phyloP scores from a whole-genome alignment of 2,329 filamentous ascomycete species.

The Aspergillus texensis region DNA sequence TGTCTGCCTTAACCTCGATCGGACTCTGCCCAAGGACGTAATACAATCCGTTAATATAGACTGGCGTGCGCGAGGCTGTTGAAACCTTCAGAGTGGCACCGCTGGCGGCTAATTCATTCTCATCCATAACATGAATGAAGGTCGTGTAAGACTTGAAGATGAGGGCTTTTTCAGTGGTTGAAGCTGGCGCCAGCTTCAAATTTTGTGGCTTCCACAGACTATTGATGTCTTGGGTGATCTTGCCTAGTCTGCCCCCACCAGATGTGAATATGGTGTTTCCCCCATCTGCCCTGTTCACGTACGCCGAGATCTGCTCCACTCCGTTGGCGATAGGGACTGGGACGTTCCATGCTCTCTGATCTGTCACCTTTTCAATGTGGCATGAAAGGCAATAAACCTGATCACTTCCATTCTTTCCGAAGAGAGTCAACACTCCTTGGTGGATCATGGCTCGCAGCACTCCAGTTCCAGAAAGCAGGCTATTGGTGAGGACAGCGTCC shows the following conservation, averaged over 20 bases:
- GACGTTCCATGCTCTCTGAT: slow-evolving; percentile 5
- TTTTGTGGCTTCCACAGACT: slow-evolving; percentile 5
- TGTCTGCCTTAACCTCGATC: neutral
- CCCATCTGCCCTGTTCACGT: slow-evolving; percentile 8
- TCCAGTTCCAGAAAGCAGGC: slow-evolving; percentile 3
- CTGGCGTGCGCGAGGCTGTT: slow-evolving; percentile 1
- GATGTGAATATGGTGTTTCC: slow-evolving; percentile 15
- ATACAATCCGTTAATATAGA: slow-evolving; percentile 13
- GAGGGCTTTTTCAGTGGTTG: neutral
- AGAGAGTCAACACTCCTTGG: slow-evolving; percentile 2
- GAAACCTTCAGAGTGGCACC: neutral
- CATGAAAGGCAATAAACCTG: slow-evolving; percentile 9
- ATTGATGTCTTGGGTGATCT: neutral
- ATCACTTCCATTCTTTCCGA: slow-evolving; percentile 5
- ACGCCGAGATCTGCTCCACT: slow-evolving; percentile 10
- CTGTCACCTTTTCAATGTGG: neutral
- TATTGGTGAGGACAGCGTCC: neutral
- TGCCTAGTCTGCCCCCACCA: neutral
- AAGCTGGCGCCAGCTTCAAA: neutral
- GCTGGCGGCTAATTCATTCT: neutral
- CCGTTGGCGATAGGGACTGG: slow-evolving; percentile 6
- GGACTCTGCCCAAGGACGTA: slow-evolving; percentile 1
- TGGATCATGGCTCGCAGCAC: slow-evolving; percentile 5
- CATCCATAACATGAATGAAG: slow-evolving; percentile 1
- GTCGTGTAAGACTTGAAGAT: slow-evolving; percentile 9